Evolutionary conservation across 257 asterid genomes (phyloP).

Genomic region (Solanum appendiculatum): DNA sequence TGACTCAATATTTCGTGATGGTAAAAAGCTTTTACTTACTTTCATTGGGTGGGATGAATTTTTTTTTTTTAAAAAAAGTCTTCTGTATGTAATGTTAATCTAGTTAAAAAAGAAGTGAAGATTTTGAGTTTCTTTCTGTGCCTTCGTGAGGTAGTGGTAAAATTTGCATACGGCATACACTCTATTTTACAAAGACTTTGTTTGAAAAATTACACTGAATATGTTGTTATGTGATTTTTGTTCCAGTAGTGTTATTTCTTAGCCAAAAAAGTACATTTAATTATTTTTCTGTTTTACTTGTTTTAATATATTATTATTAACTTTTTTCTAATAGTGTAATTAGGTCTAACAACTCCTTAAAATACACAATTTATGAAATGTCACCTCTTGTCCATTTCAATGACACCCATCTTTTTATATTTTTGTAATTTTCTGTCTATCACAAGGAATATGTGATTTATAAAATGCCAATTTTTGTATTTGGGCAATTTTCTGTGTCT

Average conservation of each 20-base stretch:
- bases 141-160: fast-evolving
- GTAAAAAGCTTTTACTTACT: neutral
- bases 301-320: neutral
- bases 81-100: neutral
- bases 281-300: neutral
- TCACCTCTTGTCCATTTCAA: neutral
- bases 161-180: neutral
- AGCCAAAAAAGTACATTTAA: neutral
- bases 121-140: neutral
- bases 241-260: neutral
- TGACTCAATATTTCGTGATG: neutral
- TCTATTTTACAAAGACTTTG: fast-evolving
- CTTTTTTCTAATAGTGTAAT: neutral
- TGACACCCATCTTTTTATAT: neutral
- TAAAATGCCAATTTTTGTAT: neutral
- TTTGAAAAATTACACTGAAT: neutral
- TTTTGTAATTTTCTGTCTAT: neutral
- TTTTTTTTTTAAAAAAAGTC: neutral
- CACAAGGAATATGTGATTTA: neutral
- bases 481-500: neutral
- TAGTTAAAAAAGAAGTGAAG: neutral
- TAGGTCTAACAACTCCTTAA: neutral
- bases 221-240: neutral
- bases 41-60: neutral
- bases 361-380: neutral